Evolutionary conservation across 2,329 filamentous ascomycete genomes (phyloP).

Genomic region (Colletotrichum sojae): DNA sequence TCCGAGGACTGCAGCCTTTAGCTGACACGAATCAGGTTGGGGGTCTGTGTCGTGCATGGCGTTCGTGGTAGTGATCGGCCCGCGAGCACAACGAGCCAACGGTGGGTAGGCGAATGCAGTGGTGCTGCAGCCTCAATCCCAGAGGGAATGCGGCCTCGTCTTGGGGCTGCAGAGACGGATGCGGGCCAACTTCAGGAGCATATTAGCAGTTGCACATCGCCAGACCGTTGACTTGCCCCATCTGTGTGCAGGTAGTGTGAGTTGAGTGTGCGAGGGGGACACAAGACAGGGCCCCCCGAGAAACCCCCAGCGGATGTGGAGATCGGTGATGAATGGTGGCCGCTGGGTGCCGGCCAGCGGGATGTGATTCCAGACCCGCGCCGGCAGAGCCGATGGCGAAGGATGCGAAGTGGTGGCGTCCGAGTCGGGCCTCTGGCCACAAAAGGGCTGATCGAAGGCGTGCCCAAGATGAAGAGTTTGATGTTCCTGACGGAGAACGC

Average conservation of each 20-base stretch:
- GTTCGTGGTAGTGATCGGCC: slow-evolving; percentile 32
- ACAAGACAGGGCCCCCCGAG: slow-evolving; percentile 8
- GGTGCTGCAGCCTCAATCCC: slow-evolving; percentile 35
- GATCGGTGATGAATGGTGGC: slow-evolving; percentile 36
- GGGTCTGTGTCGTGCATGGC: slow-evolving; percentile 38
- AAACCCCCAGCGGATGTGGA: slow-evolving; percentile 19
- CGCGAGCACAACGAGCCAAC: slow-evolving; percentile 18
- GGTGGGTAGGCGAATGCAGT: slow-evolving; percentile 34
- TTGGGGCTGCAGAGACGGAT: slow-evolving; percentile 22
- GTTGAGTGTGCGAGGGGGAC: slow-evolving; percentile 18
- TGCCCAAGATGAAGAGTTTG: slow-evolving; percentile 9
- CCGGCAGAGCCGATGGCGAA: slow-evolving; percentile 33
- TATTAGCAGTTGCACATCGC: slow-evolving; percentile 21
- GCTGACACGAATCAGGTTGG: slow-evolving; percentile 33
- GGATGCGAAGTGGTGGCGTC: slow-evolving; percentile 32
- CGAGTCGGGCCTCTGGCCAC: slow-evolving; percentile 12
- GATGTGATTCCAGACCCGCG: slow-evolving; percentile 34
- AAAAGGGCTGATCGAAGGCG: slow-evolving; percentile 1
- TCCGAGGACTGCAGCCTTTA: slow-evolving; percentile 13
- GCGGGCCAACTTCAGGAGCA: slow-evolving; percentile 3
- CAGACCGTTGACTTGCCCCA: slow-evolving; percentile 27
- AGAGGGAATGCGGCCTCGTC: slow-evolving; percentile 12
- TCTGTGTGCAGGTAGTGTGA: slow-evolving; percentile 32
- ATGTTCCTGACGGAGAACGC: slow-evolving; percentile 1
- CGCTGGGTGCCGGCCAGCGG: slow-evolving; percentile 37